Evolutionary conservation across 441 rosid genomes (phyloP), one percentile per base, ranked within the genome.

Genomic region (Cnidoscolus chayamansa): DNA sequence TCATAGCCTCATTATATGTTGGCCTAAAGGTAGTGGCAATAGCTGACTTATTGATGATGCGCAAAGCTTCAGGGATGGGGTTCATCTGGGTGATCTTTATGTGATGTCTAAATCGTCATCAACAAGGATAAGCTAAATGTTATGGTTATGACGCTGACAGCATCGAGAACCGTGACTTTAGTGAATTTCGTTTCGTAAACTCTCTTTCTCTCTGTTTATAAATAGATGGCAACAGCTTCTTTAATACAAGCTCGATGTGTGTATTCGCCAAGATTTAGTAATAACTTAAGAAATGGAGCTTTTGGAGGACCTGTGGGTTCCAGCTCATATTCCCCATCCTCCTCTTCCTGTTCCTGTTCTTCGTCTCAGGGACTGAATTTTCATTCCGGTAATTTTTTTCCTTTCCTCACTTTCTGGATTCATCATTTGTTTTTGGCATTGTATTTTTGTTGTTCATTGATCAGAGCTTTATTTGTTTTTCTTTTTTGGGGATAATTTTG

Each of bases 141-240:
- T 10, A 37, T 17, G 71, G 37, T 0, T 10, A 57, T 11, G 60
- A 63, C 57, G 74, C 58, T 47, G 67, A 67, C 74, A 58, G 53
- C 76, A 51, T 72, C 11, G 72, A 58, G 35, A 76, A 25, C 72
- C 76, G 79, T 25, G 43, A 72, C 49, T 60, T 35, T 30, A 15
- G 73, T 59, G 17, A 50, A n/a, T 37, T 69, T 65, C 25, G 68
- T 50, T 50, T 50, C 69, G 51, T 5, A 35, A 35, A 25, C 25
- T 25, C 40, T 55, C 15, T 55, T 17, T 54, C 25, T 64, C 57
- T 58, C 0, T 71, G 13, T 70, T 10, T 37, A 15, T 32, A 50
- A 47, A 65, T 37, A 70, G 32, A 78, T 78, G 78, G 78, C 81
- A 11, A 25, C 78, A 2, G 66, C 76, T 47, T 71, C 70, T 49